Percentiles rank a stretch among this genome's conserved stretches.
Evolutionary conservation across 2,329 filamentous ascomycete species (phyloP).

Genomic region (Didymella pinodella): DNA sequence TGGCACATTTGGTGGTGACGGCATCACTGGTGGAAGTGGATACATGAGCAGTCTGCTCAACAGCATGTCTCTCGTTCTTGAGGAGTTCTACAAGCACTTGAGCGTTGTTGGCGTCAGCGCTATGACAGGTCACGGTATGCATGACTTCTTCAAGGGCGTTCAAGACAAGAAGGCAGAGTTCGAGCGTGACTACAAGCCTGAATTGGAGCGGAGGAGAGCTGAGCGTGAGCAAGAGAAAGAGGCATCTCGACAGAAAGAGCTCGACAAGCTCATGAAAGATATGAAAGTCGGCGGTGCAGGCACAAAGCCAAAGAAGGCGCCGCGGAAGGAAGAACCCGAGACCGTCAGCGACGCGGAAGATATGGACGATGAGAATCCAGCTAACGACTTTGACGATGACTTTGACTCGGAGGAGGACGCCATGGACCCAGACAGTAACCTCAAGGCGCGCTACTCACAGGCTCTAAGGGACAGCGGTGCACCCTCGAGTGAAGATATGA

Average conservation of each 20-base stretch:
- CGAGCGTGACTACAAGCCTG: constrained; percentile 86
- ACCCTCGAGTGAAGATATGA: constrained; percentile 58
- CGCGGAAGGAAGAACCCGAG: constrained; percentile 56
- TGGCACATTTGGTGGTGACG: constrained; percentile 79
- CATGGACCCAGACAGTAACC: constrained; percentile 65
- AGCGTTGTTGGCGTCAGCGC: constrained; percentile 93
- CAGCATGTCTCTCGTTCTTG: constrained; percentile 96
- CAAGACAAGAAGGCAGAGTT: constrained; percentile 89
- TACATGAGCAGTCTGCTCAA: constrained; percentile 97
- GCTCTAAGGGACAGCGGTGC: constrained; percentile 66
- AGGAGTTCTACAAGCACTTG: constrained; percentile 95
- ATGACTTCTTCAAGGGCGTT: constrained; percentile 93
- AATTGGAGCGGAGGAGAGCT: constrained; percentile 79
- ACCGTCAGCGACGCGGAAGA: constrained; percentile 62
- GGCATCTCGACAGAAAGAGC: constrained; percentile 75
- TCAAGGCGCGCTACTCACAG: constrained; percentile 79
- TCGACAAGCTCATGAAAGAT: constrained; percentile 93
- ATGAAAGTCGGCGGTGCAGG: constrained; percentile 68
- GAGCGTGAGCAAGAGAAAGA: constrained; percentile 80
- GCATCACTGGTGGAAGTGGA: constrained; percentile 75
- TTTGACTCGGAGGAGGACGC: constrained; percentile 64
- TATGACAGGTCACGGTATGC: constrained; percentile 88
- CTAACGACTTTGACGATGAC: constrained; percentile 60
- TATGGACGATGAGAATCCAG: constrained; percentile 43
- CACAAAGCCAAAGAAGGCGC: constrained; percentile 46